A percentile compares a stretch with the other conserved stretches of the same genome.
Conservation (phyloP, 495 filamentous ascomycete genomes). For the Usnea hakonensis region DNA sequence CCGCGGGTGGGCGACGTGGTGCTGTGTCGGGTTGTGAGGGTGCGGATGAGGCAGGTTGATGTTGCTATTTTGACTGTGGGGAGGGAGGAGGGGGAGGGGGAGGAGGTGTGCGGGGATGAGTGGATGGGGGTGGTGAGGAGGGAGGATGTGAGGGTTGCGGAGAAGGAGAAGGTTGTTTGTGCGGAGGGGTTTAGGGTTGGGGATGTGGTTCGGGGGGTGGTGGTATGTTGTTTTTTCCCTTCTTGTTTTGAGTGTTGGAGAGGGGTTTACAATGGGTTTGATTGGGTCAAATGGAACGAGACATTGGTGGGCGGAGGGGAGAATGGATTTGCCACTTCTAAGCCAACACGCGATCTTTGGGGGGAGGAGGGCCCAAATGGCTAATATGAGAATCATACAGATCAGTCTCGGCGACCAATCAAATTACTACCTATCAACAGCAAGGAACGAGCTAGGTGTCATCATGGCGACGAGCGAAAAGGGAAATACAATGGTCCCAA, state of each 20-base stretch:
- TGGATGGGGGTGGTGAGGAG: slow-evolving; percentile 52
- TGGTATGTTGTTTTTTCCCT: slow-evolving; percentile 47
- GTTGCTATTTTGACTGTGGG: slow-evolving; percentile 58
- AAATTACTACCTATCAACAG: slow-evolving; percentile 87
- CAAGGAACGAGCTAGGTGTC: slow-evolving; percentile 83
- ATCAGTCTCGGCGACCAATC: slow-evolving; percentile 88
- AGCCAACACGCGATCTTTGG: too few relatives aligned
- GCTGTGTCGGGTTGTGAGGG: slow-evolving; percentile 75
- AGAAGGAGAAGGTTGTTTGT: slow-evolving; percentile 89
- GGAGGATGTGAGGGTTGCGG: slow-evolving; percentile 88
- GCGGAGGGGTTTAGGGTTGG: slow-evolving; percentile 88
- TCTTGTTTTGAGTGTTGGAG: not conserved
- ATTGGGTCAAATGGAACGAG: too few relatives aligned
- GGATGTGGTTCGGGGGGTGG: slow-evolving; percentile 82
- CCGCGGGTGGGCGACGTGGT: slow-evolving; percentile 74
- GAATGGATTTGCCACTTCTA: too few relatives aligned
- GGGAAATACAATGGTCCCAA: slow-evolving; percentile 82
- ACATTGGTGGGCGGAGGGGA: too few relatives aligned
- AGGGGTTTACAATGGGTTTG: too few relatives aligned
- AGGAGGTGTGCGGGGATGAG: slow-evolving; percentile 38
- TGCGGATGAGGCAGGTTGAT: slow-evolving; percentile 72
- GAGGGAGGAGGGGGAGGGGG: slow-evolving; percentile 36
- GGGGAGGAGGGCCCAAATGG: not conserved
- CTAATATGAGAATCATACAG: slow-evolving; percentile 28
- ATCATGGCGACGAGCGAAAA: slow-evolving; percentile 87